Percentiles rank a stretch among this genome's conserved stretches.
Conservation (phyloP, 352 stramenopile genomes). For the Phytophthora boehmeriae region DNA sequence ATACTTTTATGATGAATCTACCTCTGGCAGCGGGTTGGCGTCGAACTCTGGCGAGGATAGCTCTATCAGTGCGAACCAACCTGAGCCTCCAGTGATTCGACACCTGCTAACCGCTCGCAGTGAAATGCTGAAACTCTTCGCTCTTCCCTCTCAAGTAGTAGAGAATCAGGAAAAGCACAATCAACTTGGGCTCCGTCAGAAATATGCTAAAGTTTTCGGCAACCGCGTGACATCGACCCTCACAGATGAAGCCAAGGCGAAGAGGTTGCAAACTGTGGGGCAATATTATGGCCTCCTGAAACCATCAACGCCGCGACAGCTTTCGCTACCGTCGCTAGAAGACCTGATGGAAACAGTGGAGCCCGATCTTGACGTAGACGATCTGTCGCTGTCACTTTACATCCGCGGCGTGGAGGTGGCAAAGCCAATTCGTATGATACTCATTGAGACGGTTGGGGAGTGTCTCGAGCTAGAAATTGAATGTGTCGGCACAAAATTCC, state of each 20-base stretch:
- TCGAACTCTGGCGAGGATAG: neutral
- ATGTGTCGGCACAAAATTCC: constrained; percentile 65
- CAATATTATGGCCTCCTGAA: constrained; percentile 63
- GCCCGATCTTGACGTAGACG: constrained; percentile 67
- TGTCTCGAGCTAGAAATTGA: constrained; percentile 72
- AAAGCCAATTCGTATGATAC: constrained; percentile 60
- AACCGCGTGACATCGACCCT: constrained; percentile 41
- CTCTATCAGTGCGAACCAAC: neutral
- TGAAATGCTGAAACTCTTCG: constrained; percentile 66
- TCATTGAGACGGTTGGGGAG: constrained; percentile 62
- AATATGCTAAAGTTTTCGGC: constrained; percentile 57
- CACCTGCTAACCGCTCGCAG: constrained; percentile 56
- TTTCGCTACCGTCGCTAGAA: constrained; percentile 26
- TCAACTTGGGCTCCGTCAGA: constrained; percentile 43
- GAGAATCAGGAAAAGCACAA: constrained; percentile 40
- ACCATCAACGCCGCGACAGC: constrained; percentile 14
- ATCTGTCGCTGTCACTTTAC: constrained; percentile 64
- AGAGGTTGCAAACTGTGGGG: constrained; percentile 48
- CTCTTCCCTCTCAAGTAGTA: constrained; percentile 47
- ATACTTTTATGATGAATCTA: constrained; percentile 72
- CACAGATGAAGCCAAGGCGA: constrained; percentile 52
- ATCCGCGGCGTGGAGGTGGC: constrained; percentile 63
- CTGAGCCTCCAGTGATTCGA: constrained; percentile 6
- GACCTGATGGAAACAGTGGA: constrained; percentile 66
- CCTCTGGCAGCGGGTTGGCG: constrained; percentile 2